These are phyloP conservation scores for Fusarium sp. DNA, from an alignment of 2,329 filamentous ascomycete species.

Conservation along the genomic window DNA sequence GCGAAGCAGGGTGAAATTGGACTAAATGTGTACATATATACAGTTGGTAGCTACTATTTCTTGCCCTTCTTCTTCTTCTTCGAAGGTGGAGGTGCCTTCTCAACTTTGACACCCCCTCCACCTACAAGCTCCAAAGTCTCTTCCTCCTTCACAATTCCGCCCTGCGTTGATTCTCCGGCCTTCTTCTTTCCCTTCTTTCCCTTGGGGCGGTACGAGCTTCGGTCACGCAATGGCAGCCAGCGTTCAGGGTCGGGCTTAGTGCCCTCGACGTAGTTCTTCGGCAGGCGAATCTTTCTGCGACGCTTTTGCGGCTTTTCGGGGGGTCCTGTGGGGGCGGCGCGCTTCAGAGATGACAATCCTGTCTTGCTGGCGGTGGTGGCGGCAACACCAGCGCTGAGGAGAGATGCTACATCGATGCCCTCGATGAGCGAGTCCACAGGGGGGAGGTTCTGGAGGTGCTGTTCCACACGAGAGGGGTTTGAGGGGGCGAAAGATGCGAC, in stretches of 20 bases:
- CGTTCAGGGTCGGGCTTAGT: slow-evolving; percentile 90
- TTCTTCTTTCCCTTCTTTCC: slow-evolving; percentile 93
- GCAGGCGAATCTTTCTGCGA: slow-evolving; percentile 73
- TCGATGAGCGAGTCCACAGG: slow-evolving; percentile 72
- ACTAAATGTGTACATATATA: slow-evolving; percentile 5
- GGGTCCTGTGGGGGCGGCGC: slow-evolving; percentile 56
- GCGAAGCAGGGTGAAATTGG: background rate
- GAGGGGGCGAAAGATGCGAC: slow-evolving; percentile 82
- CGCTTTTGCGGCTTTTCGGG: slow-evolving; percentile 63
- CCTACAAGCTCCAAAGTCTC: slow-evolving; percentile 74
- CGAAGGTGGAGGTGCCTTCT: slow-evolving; percentile 64
- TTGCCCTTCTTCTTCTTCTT: slow-evolving; percentile 68
- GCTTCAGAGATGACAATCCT: slow-evolving; percentile 61
- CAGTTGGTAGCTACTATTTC: slow-evolving; percentile 57
- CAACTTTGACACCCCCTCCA: slow-evolving; percentile 74
- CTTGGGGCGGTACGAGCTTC: slow-evolving; percentile 89
- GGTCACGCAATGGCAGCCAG: slow-evolving; percentile 91
- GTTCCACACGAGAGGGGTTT: slow-evolving; percentile 67
- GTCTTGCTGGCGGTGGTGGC: slow-evolving; percentile 56
- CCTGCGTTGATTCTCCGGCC: slow-evolving; percentile 83
- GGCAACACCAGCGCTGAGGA: slow-evolving; percentile 76
- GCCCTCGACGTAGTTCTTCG: slow-evolving; percentile 79
- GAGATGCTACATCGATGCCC: slow-evolving; percentile 70
- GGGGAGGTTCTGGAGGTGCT: slow-evolving; percentile 69
- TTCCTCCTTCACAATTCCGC: slow-evolving; percentile 82